Conservation (phyloP, 2,329 filamentous ascomycete genomes). For the Colletotrichum echinochloae region DNA sequence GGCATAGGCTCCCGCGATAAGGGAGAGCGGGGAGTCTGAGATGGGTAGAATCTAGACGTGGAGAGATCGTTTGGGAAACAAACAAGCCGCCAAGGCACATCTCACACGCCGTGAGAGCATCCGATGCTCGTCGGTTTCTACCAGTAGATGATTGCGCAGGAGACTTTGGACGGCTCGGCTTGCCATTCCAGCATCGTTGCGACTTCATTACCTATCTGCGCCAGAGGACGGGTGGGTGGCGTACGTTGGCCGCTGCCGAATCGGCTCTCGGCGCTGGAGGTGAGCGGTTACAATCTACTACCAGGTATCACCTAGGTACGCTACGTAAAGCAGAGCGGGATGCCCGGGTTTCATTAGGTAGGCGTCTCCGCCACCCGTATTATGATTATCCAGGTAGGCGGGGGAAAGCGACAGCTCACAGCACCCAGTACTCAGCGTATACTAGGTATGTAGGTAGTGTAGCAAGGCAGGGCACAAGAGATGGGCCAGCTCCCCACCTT, state of each 20-base stretch:
- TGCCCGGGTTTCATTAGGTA: background rate
- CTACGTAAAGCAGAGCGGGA: background rate
- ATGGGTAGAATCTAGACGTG: background rate
- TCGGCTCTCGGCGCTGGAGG: background rate
- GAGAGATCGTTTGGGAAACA: background rate
- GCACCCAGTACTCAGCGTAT: background rate
- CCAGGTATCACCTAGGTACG: background rate
- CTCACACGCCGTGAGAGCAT: background rate
- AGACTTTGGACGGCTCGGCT: slow-evolving; percentile 13
- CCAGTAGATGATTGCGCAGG: slow-evolving; percentile 25
- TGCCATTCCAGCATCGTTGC: slow-evolving; percentile 11
- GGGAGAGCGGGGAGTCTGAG: background rate
- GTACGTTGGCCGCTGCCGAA: slow-evolving; percentile 28
- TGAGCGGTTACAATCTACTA: background rate
- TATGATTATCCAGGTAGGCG: background rate
- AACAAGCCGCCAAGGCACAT: slow-evolving; percentile 1
- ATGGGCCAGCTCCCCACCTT: background rate
- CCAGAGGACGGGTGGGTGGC: slow-evolving; percentile 7
- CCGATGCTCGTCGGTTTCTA: slow-evolving; percentile 11
- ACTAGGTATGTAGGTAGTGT: no score
- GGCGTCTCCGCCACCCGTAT: background rate
- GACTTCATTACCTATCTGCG: background rate
- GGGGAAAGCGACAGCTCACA: no score
- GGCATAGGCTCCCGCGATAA: background rate
- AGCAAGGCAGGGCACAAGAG: background rate